Evolutionary conservation across 2,329 filamentous ascomycete genomes (phyloP), one percentile per base, ranked within the genome.

Genomic region (Fusarium sp.): DNA sequence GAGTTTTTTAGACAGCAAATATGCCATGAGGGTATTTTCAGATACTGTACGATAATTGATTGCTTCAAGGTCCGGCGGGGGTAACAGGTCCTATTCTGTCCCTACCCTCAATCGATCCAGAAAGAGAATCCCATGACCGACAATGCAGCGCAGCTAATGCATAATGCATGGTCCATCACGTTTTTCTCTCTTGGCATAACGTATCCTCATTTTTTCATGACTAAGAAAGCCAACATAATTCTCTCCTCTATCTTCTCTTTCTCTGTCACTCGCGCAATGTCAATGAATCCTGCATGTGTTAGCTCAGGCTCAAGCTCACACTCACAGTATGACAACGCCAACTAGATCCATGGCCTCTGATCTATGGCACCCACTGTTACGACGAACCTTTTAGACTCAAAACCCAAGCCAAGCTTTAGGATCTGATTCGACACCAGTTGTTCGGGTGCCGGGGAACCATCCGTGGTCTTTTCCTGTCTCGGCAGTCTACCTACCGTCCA

Each of bases 371-470:
- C 48, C 49, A 41, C 49, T n/a, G 13, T 23, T 12, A 51, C 46
- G 46, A 19, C 37, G 23, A 41, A 52, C 23, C 37, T 52, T 42
- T 52, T 52, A 52, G 49, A 28, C 34, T 52, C 49, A 28, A 52
- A 21, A 39, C 16, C 50, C 23, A 41, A 28, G 34, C 16, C 34
- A 44, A 51, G 41, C 44, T 53, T 49, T 42, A 58, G 69, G 53
- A 55, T 59, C 51, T 71, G 58, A 67, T 63, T 56, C 51, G 65
- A 52, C 65, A 69, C 66, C 67, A 63, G 51, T 53, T 52, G 49
- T 54, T 62, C 53, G 67, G 67, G 67, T 58, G 41, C 67, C 66
- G 62, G 67, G 67, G 67, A 70, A 69, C 54, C 59, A 46, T 71
- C 58, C 67, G 67, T 49, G 18, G 63, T 42, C 64, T 57, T 71